phyloP scores from a whole-genome alignment of 345 rosid species.

The Boechera retrofracta region DNA sequence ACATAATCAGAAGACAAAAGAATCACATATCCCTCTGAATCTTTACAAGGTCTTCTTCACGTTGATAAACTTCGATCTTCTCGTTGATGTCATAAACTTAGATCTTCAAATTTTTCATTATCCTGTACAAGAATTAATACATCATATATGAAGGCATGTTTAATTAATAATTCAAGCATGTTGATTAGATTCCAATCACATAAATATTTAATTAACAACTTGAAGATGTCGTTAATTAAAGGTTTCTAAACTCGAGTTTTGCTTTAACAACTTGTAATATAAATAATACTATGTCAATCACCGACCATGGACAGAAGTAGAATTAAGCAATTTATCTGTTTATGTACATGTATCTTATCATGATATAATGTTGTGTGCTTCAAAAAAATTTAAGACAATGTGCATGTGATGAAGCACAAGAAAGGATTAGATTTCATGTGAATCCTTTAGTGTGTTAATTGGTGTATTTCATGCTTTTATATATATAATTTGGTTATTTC shows the following conservation, averaged over 20 bases:
- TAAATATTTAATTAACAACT: conserved; percentile 35
- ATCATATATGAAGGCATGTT: conserved; percentile 19
- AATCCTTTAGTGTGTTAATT: conserved; percentile 38
- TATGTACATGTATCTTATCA: conserved; percentile 34
- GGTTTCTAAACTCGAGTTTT: conserved; percentile 30
- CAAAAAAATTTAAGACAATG: conserved; percentile 41
- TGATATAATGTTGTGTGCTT: conserved; percentile 25
- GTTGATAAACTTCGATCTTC: conserved; percentile 48
- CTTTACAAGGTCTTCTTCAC: conserved; percentile 16
- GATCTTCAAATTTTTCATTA: conserved; percentile 69
- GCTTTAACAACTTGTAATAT: conserved; percentile 33
- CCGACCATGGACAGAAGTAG: conserved; percentile 43
- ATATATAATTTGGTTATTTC: conserved; percentile 3
- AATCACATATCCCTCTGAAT: conserved; percentile 31
- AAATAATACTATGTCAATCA: conserved; percentile 30
- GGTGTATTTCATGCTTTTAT: conserved; percentile 3
- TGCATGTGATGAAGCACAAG: conserved; percentile 60
- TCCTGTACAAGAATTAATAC: conserved; percentile 51
- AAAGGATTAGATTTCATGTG: conserved; percentile 71
- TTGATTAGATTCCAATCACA: conserved; percentile 43
- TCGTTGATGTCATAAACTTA: conserved; percentile 33
- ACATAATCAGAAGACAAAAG: conserved; percentile 12
- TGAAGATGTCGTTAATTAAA: conserved; percentile 36
- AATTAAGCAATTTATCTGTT: conserved; percentile 28
- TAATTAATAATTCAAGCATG: conserved; percentile 19